Base-by-base conservation (phyloP, 1,284 basidiomycete species). In the Pyrrhoderma noxium region DNA sequence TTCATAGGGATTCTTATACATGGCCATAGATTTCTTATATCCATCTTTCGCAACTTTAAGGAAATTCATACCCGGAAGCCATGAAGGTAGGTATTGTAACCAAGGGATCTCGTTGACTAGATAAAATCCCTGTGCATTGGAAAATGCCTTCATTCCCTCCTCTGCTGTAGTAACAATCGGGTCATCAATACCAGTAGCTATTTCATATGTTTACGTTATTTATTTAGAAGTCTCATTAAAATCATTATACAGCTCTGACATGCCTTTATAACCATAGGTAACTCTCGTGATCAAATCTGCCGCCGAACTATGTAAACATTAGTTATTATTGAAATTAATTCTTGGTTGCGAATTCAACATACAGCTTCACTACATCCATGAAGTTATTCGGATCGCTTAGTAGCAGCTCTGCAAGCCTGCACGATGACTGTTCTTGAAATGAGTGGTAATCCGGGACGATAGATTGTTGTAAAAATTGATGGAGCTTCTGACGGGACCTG, bases 21-120 rank as follows among this genome's bases (percentile, higher is more conserved):
- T 55, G 19, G 23, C 48, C 44, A 13, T 37, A 21, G 45, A 42
- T 9, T 47, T 25, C n/a, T 19, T 16, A 68, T 58, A 75, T 69
- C 13, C 82, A 80, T 46, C 66, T 66, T 13, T 76, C 72, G 37
- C 76, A 74, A 73, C 79, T 72, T 38, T 76, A 69, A 16, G 67
- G 58, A 45, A 82, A 13, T 36, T 35, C 8, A 43, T 41, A 14
- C 42, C 42, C 2, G 52, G 52, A 23, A 54, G 45, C 52, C 52
- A 54, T 14, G 39, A 25, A 7, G 52, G 52, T 9, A 54, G 44
- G 25, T 54, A 43, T n/a, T 23, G 51, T 8, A 54, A 42, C 50
- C 16, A 18, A n/a, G 45, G 45, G 13, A 53, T 8, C 2, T 23
- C 18, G 27, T 52, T 52, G 3, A 52, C 44, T 19, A 52, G 21